A percentile compares a stretch with the other conserved stretches of the same genome.
Evolutionary conservation across 371 early-diverging fungal genomes (phyloP).

Genomic region (Blakeslea trispora): DNA sequence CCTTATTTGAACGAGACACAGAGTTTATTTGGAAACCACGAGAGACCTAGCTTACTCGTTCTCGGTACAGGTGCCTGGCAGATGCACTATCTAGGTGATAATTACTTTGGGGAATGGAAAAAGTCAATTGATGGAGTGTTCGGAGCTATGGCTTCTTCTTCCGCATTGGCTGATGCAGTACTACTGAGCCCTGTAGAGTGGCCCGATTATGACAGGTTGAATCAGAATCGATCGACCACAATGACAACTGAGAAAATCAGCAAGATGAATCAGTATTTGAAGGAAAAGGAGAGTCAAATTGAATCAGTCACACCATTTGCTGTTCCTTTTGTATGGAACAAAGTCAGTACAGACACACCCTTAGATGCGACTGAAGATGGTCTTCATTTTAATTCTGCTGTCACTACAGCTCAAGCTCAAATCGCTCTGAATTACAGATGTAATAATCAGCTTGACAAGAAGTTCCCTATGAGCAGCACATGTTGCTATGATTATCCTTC

Average conservation of each 20-base stretch:
- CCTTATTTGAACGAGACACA: constrained; percentile 61
- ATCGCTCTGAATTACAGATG: constrained; percentile 67
- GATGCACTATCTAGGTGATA: constrained; percentile 39
- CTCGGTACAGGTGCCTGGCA: constrained; percentile 66
- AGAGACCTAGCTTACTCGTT: constrained; percentile 50
- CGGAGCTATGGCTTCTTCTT: constrained; percentile 11
- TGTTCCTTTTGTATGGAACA: constrained; percentile 58
- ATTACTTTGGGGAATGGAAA: constrained; percentile 53
- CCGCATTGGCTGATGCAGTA: constrained; percentile 36
- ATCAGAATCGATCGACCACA: constrained; percentile 38
- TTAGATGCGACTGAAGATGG: constrained; percentile 59
- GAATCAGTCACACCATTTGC: constrained; percentile 29
- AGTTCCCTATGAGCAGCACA: constrained; percentile 51
- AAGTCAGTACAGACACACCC: constrained; percentile 36
- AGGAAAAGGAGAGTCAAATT: constrained; percentile 14
- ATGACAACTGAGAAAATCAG: constrained; percentile 49
- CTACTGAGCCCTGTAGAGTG: constrained; percentile 46
- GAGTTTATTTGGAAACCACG: constrained; percentile 25
- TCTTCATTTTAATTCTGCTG: constrained; percentile 53
- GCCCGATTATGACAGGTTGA: constrained; percentile 38
- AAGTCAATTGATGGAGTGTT: constrained; percentile 43
- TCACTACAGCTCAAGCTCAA: constrained; percentile 53
- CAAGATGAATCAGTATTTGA: constrained; percentile 60
- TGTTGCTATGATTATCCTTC: constrained; percentile 68
- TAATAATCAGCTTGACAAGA: constrained; percentile 52